Conservation (phyloP, 2,329 filamentous ascomycete species). For the Cladosporium sp. region DNA sequence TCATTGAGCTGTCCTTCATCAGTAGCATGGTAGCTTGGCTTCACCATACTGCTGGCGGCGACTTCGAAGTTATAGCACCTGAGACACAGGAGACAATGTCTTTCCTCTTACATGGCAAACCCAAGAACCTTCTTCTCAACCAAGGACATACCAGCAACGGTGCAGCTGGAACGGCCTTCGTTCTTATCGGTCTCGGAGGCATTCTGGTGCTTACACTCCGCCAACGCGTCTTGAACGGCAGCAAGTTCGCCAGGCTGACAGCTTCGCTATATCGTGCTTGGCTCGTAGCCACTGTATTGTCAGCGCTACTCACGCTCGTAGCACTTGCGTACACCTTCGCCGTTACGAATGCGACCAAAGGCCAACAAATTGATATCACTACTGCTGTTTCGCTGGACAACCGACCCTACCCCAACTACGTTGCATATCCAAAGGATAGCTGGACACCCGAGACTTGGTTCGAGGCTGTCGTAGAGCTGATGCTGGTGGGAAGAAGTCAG, state of each 20-base stretch:
- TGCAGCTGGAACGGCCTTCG: constrained; percentile 28
- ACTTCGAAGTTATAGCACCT: constrained; percentile 19
- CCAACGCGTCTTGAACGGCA: not conserved
- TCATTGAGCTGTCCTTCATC: constrained; percentile 27
- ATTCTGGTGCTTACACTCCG: constrained; percentile 23
- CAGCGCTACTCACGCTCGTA: constrained; percentile 21
- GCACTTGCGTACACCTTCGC: constrained; percentile 26
- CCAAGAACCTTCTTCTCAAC: constrained; percentile 31
- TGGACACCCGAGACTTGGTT: constrained; percentile 32
- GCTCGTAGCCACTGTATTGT: constrained; percentile 23
- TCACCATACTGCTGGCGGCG: constrained; percentile 21
- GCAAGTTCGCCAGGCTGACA: not conserved
- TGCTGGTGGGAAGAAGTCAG: constrained; percentile 15
- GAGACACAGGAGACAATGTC: constrained; percentile 21
- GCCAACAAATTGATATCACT: constrained; percentile 23
- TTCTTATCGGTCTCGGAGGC: constrained; percentile 26
- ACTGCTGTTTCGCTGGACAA: constrained; percentile 22
- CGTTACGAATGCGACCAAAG: constrained; percentile 19
- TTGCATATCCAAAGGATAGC: constrained; percentile 22
- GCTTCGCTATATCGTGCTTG: constrained; percentile 20
- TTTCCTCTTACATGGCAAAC: constrained; percentile 37
- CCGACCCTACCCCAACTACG: constrained; percentile 24
- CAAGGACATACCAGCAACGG: constrained; percentile 31
- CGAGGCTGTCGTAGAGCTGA: constrained; percentile 22
- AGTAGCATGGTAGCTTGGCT: constrained; percentile 28